A percentile compares a stretch with the other conserved stretches of the same genome.
These are phyloP conservation scores for Solanum medicagineum DNA, from an alignment of 257 asterid species.

Conservation along the genomic window DNA sequence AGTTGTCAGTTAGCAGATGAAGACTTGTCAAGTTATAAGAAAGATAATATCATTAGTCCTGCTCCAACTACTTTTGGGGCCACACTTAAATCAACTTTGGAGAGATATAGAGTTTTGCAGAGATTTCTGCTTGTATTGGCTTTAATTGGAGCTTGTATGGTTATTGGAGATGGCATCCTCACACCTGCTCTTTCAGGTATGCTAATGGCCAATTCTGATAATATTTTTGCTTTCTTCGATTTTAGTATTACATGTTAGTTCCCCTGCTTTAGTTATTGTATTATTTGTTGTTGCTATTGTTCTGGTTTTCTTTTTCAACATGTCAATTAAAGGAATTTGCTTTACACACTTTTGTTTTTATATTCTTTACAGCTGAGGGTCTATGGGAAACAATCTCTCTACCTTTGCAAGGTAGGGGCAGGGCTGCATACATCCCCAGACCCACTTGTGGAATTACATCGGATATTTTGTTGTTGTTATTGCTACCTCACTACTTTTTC, in stretches of 20 bases:
- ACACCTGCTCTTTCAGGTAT: slow-evolving; percentile 83
- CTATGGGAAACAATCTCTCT: neutral
- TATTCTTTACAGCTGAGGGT: neutral
- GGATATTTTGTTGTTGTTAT: neutral
- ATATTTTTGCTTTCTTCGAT: neutral
- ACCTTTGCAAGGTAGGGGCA: neutral
- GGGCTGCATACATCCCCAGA: neutral
- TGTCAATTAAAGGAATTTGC: neutral
- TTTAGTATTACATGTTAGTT: neutral
- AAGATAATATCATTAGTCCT: slow-evolving; percentile 40
- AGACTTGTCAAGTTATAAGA: slow-evolving; percentile 58
- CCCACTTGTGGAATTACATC: neutral
- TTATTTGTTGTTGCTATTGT: neutral
- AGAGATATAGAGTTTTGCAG: slow-evolving; percentile 63
- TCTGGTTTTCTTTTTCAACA: neutral
- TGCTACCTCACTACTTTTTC: neutral
- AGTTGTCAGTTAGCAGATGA: slow-evolving; percentile 75
- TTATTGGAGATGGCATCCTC: slow-evolving; percentile 85
- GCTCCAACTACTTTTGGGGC: slow-evolving; percentile 50
- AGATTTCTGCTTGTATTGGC: slow-evolving; percentile 64
- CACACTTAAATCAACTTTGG: slow-evolving; percentile 54
- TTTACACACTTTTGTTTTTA: neutral
- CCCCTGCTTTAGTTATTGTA: neutral
- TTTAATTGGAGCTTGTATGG: slow-evolving; percentile 95
- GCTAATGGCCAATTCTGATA: neutral